Evolutionary conservation across 495 filamentous ascomycete genomes (phyloP).

Genomic region (Apiosordaria backusii): DNA sequence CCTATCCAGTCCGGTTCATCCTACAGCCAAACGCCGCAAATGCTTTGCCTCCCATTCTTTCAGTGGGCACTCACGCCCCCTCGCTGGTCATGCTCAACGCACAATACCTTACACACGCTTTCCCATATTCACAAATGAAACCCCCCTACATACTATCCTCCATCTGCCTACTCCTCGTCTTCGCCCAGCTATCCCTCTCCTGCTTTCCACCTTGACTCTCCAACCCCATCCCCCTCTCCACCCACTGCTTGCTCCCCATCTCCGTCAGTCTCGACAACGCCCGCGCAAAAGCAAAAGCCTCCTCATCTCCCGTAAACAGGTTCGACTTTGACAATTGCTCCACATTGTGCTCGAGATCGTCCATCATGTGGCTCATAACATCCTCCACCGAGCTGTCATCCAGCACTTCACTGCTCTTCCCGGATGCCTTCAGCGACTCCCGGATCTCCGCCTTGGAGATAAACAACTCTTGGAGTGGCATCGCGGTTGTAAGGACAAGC

Average conservation of each 20-base stretch:
- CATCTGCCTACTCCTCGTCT: constrained; percentile 62
- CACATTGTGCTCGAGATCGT: constrained; percentile 86
- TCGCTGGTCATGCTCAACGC: background rate
- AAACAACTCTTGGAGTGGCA: constrained; percentile 82
- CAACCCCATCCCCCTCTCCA: constrained; percentile 77
- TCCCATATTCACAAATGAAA: background rate
- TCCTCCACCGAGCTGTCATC: constrained; percentile 60
- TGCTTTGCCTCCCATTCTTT: background rate
- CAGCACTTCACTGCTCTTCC: constrained; percentile 39
- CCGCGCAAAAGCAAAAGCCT: constrained; percentile 91
- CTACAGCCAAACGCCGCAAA: background rate
- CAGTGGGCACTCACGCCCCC: background rate
- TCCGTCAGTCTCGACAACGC: constrained; percentile 80
- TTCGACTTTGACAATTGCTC: constrained; percentile 77
- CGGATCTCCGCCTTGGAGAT: constrained; percentile 74
- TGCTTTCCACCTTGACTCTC: constrained; percentile 54
- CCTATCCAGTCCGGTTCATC: background rate
- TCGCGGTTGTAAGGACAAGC: constrained; percentile 84
- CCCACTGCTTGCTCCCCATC: constrained; percentile 94
- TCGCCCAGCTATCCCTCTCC: constrained; percentile 63
- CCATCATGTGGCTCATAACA: constrained; percentile 87
- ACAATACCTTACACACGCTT: background rate
- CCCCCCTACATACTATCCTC: constrained; percentile 66
- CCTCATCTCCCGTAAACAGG: constrained; percentile 93
- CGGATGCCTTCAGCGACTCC: constrained; percentile 44